Base-by-base conservation (phyloP, 805 yeast genomes). In the Lipomyces sp. region DNA sequence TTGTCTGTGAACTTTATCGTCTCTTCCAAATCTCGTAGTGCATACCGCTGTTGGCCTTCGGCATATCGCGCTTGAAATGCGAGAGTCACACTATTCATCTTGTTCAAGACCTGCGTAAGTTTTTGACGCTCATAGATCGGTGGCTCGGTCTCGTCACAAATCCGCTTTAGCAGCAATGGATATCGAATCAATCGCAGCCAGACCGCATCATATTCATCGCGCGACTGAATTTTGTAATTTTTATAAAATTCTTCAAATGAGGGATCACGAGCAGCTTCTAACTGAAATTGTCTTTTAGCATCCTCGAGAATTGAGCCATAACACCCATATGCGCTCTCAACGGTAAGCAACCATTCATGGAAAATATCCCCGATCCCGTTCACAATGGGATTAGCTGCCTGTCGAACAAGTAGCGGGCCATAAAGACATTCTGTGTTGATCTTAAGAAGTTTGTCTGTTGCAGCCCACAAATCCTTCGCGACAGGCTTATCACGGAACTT, bases 41-140 rank as follows among this genome's bases (percentile, higher is more conserved):
- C 84, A 69, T 87, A 82, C 18, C 81, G 78, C 66, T 86, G 87
- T 63, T 87, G 86, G 0, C 90, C 89, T 57, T 80, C 80, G 6
- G 83, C 88, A 69, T 88, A 87, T 74, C 83, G 83, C 53, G 83
- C 83, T 74, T 90, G 88, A 53, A 89, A 90, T 59, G 81, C 84
- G 13, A 79, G 71, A 3, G 88, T 86, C n/a, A 90, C 77, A 6
- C 77, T 79, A 61, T 82, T 85, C 15, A 89, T 83, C 13, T 83
- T 85, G 1, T 79, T 82, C 6, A 87, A 80, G 0, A 90, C 89
- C 59, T 83, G 80, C 2, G 81, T 78, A 30, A 89, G 74, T 29
- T 84, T 77, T 11, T 78, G 77, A 69, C 81, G 82, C 72, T 90
- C 92, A 7, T 84, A 82, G 59, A 85, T 80, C 3, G 81, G 78